Evolutionary conservation across 352 stramenopile genomes (phyloP), one percentile per base, ranked within the genome.

Genomic region (Phytophthora brassicae): DNA sequence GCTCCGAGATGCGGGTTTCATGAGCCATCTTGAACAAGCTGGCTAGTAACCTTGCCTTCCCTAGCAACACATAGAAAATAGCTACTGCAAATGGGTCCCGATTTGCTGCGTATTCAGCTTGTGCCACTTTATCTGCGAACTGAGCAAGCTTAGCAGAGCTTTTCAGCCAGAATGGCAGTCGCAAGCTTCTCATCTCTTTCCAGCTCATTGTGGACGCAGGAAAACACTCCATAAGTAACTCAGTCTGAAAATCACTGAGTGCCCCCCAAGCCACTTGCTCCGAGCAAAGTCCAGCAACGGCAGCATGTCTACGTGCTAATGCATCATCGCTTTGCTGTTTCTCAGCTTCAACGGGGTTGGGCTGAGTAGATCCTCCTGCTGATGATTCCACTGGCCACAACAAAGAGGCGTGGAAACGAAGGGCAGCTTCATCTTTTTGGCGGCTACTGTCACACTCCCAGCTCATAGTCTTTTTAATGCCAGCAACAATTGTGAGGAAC

Each of bases 1-100:
- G 66, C 22, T 95, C 87, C 8, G 63, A 72, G 35, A 95, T 95
- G 20, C 88, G 86, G 4, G 69, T 65, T 53, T 97, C 88, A 26
- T 88, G 85, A 16, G 62, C 74, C 67, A 97, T 84, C 55, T 92
- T 92, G 43, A 97, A 97, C 16, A 97, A 53, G 46, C 73, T 92
- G 7, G 79, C 81, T 14, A 96, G 70, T 12, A 97, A 24, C n/a
- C 73, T 89, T 1, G 72, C 90, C 53, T 97, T 97, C 0, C 81
- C 86, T 29, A 96, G 70, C 11, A 94, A 54, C 5, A 97, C 83
- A 47, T 96, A 97, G 44, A 96, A 90, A 14, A 97, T 47, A 19
- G 88, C 81, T 28, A 95, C 86, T 7, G 71, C 61, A 73, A 97
- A 97, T 2, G 89, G 89, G 44, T 97, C 85, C 12, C 78, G 78